Percentiles rank a stretch among this genome's conserved stretches.
These are phyloP conservation scores for Phycomyces blakesleeanus DNA, from an alignment of 192 early-diverging fungal species.

Conservation along the genomic window DNA sequence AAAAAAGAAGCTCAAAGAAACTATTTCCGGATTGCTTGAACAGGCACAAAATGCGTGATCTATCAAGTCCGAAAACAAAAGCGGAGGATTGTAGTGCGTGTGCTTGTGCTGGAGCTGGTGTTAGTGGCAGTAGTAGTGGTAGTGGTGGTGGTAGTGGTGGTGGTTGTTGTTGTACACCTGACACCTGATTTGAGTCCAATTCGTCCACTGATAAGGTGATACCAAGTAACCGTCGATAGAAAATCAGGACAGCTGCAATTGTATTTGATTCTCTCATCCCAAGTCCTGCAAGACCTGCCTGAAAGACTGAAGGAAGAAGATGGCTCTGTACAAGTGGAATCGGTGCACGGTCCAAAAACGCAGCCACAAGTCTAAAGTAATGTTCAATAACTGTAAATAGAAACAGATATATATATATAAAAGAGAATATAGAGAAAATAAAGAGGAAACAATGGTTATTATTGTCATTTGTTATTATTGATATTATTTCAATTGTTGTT, in stretches of 20 bases:
- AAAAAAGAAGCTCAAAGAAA: conserved; percentile 42
- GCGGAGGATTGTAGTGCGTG: too few species aligned
- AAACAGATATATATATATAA: too few species aligned
- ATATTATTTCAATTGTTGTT: too few species aligned
- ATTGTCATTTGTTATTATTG: too few species aligned
- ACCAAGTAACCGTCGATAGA: conserved; percentile 41
- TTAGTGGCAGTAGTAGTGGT: too few species aligned
- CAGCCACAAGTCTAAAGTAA: conserved; percentile 57
- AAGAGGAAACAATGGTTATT: too few species aligned
- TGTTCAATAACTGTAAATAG: conserved; percentile 65
- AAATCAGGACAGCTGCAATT: conserved; percentile 42
- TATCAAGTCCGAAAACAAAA: conserved; percentile 17
- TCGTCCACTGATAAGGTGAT: conserved; percentile 19
- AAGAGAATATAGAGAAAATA: too few species aligned
- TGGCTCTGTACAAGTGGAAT: conserved; percentile 50
- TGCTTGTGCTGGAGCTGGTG: too few species aligned
- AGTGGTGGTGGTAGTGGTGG: too few species aligned
- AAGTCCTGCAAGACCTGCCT: conserved; percentile 62
- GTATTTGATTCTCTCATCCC: conserved; percentile 43
- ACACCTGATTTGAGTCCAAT: conserved; percentile 7
- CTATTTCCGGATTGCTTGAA: conserved; percentile 34
- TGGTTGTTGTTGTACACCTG: too few species aligned
- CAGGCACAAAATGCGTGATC: conserved; percentile 34
- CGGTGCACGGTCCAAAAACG: conserved; percentile 48
- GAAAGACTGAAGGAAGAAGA: conserved; percentile 53